Percentiles rank a stretch among this genome's conserved stretches.
Evolutionary conservation across 805 yeast genomes (phyloP).

Genomic region (Ogataea methanolica): DNA sequence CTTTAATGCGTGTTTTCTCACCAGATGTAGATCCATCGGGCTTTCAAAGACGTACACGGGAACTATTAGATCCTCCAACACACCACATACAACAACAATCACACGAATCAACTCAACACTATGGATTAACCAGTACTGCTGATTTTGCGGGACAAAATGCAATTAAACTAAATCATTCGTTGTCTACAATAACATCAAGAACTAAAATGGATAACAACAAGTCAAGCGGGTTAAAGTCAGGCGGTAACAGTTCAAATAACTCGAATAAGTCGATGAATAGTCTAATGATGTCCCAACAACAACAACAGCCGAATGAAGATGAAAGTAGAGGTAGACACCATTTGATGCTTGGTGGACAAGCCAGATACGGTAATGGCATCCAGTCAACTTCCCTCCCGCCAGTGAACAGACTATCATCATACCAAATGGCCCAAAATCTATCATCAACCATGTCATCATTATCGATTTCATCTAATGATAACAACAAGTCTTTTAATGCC

Average conservation of each 20-base stretch:
- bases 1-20: conserved; percentile 23
- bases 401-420: conserved; percentile 6
- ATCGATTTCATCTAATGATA: background rate
- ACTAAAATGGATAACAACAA: conserved; percentile 14
- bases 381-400: conserved; percentile 25
- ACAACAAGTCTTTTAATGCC: background rate
- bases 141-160: conserved; percentile 25
- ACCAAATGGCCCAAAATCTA: background rate
- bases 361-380: conserved; percentile 1
- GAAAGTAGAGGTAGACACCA: conserved; percentile 19
- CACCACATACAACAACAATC: background rate
- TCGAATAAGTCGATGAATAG: background rate
- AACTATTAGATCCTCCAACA: conserved; percentile 11
- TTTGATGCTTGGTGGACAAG: conserved; percentile 10
- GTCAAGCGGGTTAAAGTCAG: conserved; percentile 11
- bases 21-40: conserved; percentile 23
- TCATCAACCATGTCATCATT: background rate
- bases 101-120: conserved; percentile 4
- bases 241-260: conserved; percentile 2
- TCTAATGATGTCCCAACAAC: conserved; percentile 5
- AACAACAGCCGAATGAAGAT: background rate
- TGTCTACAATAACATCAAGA: conserved; percentile 25
- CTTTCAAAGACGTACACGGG: conserved; percentile 17
- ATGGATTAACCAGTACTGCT: conserved; percentile 11
- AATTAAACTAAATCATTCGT: conserved; percentile 25